A percentile compares a stretch with the other conserved stretches of the same genome.
Evolutionary conservation across 257 asterid species (phyloP).

Genomic region (Ophiorrhiza pumila): DNA sequence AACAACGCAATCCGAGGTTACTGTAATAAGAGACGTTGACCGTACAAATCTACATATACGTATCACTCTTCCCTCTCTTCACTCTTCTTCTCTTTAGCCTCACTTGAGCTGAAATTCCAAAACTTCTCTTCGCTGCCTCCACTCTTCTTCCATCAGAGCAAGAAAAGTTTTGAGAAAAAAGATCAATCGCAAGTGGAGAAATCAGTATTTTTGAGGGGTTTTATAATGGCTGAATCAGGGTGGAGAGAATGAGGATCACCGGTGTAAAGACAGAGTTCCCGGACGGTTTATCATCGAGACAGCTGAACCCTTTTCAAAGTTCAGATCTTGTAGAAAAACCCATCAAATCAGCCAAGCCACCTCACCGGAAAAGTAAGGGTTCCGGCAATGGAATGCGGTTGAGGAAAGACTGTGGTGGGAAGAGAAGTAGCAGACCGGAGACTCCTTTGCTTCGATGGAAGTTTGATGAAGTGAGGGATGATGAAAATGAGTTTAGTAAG

Average conservation of each 20-base stretch:
- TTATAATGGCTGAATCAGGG: conserved; percentile 38
- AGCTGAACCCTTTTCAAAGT: conserved; percentile 22
- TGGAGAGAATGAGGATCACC: conserved; percentile 46
- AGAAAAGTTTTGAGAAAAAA: not conserved
- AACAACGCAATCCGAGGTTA: conserved; percentile 14
- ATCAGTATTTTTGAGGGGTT: not conserved
- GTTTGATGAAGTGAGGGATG: conserved; percentile 35
- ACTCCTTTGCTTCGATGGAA: conserved; percentile 67
- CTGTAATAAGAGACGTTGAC: conserved; percentile 42
- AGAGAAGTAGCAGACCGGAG: conserved; percentile 46
- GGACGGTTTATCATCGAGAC: conserved; percentile 12
- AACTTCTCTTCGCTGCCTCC: not conserved
- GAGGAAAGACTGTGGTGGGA: conserved; percentile 36
- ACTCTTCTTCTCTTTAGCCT: not conserved
- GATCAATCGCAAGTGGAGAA: not conserved
- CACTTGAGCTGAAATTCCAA: conserved; percentile 17
- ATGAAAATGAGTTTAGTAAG: conserved; percentile 12
- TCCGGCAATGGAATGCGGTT: conserved; percentile 40
- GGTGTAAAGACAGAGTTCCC: conserved; percentile 25
- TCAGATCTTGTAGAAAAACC: conserved; percentile 42
- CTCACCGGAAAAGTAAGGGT: conserved; percentile 48
- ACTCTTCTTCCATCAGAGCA: not conserved
- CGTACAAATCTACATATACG: conserved; percentile 25
- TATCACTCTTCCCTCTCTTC: not conserved
- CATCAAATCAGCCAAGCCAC: conserved; percentile 25